A percentile compares a stretch with the other conserved stretches of the same genome.
phyloP scores from a whole-genome alignment of 1,284 basidiomycete genomes.

The Boletus hoseneyae region DNA sequence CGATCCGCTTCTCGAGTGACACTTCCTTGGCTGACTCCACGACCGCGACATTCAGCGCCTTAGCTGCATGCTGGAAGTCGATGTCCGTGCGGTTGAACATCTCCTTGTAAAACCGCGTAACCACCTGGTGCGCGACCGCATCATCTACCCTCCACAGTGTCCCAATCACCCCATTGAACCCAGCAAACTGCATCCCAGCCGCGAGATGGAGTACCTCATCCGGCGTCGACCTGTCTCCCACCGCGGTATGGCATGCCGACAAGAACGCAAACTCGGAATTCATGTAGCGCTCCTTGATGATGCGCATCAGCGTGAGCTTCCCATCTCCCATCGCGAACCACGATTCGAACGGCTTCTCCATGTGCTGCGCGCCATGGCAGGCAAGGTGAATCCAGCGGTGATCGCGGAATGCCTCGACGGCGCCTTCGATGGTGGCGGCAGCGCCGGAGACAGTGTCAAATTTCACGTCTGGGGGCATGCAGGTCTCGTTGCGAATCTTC shows the following conservation, averaged over 20 bases:
- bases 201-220: too few species aligned
- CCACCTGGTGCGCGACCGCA: too few species aligned
- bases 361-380: neutral
- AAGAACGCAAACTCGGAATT: too few species aligned
- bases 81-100: neutral
- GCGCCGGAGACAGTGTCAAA: neutral
- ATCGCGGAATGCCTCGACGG: neutral
- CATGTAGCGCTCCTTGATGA: slow-evolving; percentile 1
- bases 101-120: too few species aligned
- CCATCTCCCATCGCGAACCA: neutral
- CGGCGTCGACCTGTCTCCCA: too few species aligned
- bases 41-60: neutral
- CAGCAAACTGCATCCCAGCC: too few species aligned
- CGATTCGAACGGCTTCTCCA: neutral
- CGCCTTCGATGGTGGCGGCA: neutral
- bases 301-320: slow-evolving; percentile 1
- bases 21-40: neutral
- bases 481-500: too few species aligned
- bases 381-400: too few species aligned
- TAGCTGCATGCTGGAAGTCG: neutral
- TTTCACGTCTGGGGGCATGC: too few species aligned
- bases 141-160: too few species aligned
- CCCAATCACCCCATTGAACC: too few species aligned
- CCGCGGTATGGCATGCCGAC: too few species aligned
- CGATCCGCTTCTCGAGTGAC: neutral